A percentile compares a stretch with the other conserved stretches of the same genome.
These are phyloP conservation scores for Pilatotrama ljubarskyi DNA, from an alignment of 768 basidiomycete species.

Conservation along the genomic window DNA sequence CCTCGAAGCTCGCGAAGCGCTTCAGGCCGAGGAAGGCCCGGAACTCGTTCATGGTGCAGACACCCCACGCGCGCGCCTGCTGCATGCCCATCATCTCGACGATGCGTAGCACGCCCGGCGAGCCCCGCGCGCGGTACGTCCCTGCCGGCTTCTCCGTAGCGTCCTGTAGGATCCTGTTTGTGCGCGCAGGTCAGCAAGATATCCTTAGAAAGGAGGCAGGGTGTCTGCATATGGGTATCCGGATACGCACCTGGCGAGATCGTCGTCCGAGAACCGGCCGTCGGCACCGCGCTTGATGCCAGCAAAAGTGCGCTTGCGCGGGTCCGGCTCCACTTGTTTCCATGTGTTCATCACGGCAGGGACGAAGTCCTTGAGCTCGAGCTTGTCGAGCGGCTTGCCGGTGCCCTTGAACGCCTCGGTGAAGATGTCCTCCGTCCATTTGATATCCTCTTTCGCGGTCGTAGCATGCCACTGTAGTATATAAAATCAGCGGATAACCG, in stretches of 20 bases:
- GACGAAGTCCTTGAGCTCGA: conserved; percentile 26
- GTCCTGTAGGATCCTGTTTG: conserved; percentile 38
- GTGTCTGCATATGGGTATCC: background rate
- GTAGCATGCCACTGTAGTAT: conserved; percentile 38
- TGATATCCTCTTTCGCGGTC: conserved; percentile 32
- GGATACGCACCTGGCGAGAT: conserved; percentile 33
- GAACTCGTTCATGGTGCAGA: conserved; percentile 60
- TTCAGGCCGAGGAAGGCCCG: conserved; percentile 69
- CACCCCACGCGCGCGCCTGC: conserved; percentile 56
- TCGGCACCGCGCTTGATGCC: conserved; percentile 36
- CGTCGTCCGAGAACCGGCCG: conserved; percentile 53
- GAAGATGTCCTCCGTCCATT: conserved; percentile 37
- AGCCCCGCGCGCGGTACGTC: conserved; percentile 49
- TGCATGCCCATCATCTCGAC: conserved; percentile 59
- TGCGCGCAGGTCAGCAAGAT: background rate
- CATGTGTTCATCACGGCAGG: conserved; percentile 19
- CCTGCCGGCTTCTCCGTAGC: conserved; percentile 49
- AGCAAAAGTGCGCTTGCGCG: conserved; percentile 32
- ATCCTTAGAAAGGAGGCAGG: background rate
- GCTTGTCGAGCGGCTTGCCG: conserved; percentile 27
- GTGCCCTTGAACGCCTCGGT: conserved; percentile 23
- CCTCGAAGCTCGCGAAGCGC: conserved; percentile 61
- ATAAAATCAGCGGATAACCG: conserved; percentile 6
- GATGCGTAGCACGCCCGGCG: conserved; percentile 46
- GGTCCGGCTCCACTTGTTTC: conserved; percentile 23